Evolutionary conservation across 805 yeast genomes (phyloP), one percentile per base, ranked within the genome.

Genomic region (Wickerhamiella hasegawae): DNA sequence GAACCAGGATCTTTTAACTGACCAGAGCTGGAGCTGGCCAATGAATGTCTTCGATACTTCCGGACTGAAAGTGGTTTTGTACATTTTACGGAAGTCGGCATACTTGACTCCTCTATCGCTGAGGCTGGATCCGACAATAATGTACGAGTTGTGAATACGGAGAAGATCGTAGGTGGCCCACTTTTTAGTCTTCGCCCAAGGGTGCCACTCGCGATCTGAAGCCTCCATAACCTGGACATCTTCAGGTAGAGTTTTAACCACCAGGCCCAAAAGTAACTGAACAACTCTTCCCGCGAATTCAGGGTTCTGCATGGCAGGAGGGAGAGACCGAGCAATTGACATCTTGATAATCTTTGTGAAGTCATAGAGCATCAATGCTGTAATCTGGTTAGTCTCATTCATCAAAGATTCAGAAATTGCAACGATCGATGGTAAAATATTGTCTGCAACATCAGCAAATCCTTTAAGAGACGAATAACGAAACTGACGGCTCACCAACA

Each of bases 91-190:
- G 55, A 82, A 90, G 2, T 62, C 68, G n/a, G n/a, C n/a, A n/a
- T n/a, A n/a, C n/a, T n/a, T n/a, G n/a, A n/a, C n/a, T n/a, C n/a
- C 60, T 63, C 48, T 81, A 80, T 18, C 46, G 46, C 18, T 46
- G 20, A 30, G 60, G n/a, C n/a, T n/a, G n/a, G n/a, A n/a, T n/a
- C n/a, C n/a, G 44, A 37, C 22, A 14, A 26, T 8, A 26, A 77
- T 82, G 50, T 78, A 84, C 46, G 87, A 66, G 35, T 66, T 67
- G 47, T 80, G 80, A 3, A 84, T 52, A 44, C 92, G 69, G 44
- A 66, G 68, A 28, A 85, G 52, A 52, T 81, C 83, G 18, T 82
- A 83, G 49, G 73, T 74, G 1, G 92, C 71, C 96, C 97, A 87
- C 54, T 87, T 90, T 59, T 69, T 85, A 45, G 73, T 69, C 57